phyloP scores from a whole-genome alignment of 352 stramenopile species.

The Pythium apleroticum region DNA sequence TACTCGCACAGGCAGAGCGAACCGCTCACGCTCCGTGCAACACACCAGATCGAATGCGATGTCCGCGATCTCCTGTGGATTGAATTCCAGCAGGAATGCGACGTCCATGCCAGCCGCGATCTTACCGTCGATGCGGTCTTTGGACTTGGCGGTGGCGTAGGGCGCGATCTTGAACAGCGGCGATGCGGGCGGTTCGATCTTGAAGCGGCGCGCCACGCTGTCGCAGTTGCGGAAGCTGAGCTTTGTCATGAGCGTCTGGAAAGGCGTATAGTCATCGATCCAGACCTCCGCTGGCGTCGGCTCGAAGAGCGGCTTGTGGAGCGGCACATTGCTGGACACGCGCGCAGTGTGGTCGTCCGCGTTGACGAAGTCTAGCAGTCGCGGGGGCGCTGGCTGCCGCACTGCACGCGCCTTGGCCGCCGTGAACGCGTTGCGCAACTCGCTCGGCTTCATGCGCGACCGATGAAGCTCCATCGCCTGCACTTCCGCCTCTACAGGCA shows the following conservation, averaged over 20 bases:
- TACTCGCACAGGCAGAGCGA: conserved; percentile 89
- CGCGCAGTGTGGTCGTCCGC: conserved; percentile 67
- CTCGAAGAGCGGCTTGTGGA: conserved; percentile 89
- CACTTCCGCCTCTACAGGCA: neutral
- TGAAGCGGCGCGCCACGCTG: conserved; percentile 86
- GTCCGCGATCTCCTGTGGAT: conserved; percentile 86
- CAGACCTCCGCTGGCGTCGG: conserved; percentile 77
- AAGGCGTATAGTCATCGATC: conserved; percentile 93
- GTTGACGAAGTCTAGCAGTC: conserved; percentile 70
- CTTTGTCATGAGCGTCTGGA: conserved; percentile 76
- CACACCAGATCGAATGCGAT: conserved; percentile 92
- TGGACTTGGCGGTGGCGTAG: conserved; percentile 20
- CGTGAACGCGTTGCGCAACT: conserved; percentile 63
- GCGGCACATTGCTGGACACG: conserved; percentile 64
- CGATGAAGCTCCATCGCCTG: conserved; percentile 7
- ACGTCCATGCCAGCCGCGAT: conserved; percentile 94
- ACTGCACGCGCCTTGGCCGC: conserved; percentile 48
- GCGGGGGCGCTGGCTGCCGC: conserved; percentile 32
- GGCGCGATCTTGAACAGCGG: conserved; percentile 86
- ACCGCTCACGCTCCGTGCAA: conserved; percentile 94
- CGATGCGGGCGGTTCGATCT: conserved; percentile 82
- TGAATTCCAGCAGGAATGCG: conserved; percentile 90
- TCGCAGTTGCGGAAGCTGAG: conserved; percentile 93
- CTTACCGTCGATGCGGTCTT: conserved; percentile 60
- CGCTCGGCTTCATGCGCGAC: conserved; percentile 53